phyloP scores from a whole-genome alignment of 1,284 basidiomycete genomes.

The Boletus mariae region DNA sequence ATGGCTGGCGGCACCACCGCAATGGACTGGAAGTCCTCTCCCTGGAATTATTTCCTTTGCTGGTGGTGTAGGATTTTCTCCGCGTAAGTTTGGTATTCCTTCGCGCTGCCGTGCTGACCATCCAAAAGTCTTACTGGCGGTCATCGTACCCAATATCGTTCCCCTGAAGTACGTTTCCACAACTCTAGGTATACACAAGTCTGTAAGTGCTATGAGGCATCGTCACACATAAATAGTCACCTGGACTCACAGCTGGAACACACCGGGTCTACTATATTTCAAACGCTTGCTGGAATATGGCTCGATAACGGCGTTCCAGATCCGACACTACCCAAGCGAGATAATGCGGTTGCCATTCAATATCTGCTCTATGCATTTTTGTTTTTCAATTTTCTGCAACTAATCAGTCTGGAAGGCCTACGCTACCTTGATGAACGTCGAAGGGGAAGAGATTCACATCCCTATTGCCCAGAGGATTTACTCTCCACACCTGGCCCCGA shows the following conservation, averaged over 20 bases:
- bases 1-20: conserved; percentile 64
- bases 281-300: conserved; percentile 64
- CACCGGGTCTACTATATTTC: conserved; percentile 66
- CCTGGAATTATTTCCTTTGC: conserved; percentile 65
- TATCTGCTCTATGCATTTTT: conserved; percentile 58
- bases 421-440: conserved; percentile 43
- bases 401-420: conserved; percentile 48
- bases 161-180: conserved; percentile 71
- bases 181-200: conserved; percentile 76
- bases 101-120: conserved; percentile 3
- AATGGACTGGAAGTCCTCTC: conserved; percentile 52
- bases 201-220: conserved; percentile 42
- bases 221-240: neutral
- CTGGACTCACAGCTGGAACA: conserved; percentile 57
- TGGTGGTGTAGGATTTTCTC: conserved; percentile 69
- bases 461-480: conserved; percentile 18
- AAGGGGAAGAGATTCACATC: conserved; percentile 19
- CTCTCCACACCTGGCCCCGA: neutral
- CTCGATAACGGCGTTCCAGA: conserved; percentile 36
- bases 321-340: conserved; percentile 16
- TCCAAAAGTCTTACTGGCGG: conserved; percentile 60
- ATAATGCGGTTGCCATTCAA: conserved; percentile 39
- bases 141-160: conserved; percentile 73
- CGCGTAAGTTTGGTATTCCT: conserved; percentile 44
- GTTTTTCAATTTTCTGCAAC: conserved; percentile 56